These are phyloP conservation scores for Yarrowia porcina DNA, from an alignment of 805 yeast genomes.

Conservation along the genomic window DNA sequence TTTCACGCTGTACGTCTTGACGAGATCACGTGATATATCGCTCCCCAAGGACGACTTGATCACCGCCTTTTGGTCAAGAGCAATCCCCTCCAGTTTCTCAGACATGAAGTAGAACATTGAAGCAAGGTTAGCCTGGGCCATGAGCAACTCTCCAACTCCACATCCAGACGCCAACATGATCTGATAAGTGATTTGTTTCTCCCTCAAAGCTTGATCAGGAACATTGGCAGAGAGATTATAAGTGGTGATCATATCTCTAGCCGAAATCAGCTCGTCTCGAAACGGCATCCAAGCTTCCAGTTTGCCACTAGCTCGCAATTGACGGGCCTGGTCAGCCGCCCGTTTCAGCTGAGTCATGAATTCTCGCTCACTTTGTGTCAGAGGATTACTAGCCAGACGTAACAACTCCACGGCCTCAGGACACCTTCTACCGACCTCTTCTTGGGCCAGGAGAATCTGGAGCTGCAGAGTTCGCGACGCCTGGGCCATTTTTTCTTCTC, in stretches of 20 bases:
- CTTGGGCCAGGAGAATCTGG: conserved; percentile 63
- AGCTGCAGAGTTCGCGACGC: conserved; percentile 48
- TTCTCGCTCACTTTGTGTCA: neutral
- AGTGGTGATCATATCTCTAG: conserved; percentile 73
- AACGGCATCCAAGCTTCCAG: conserved; percentile 49
- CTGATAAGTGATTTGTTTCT: conserved; percentile 61
- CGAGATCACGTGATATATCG: neutral
- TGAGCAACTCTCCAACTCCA: conserved; percentile 58
- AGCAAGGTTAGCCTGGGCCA: conserved; percentile 56
- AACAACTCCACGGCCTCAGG: conserved; percentile 31
- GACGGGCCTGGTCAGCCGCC: conserved; percentile 24
- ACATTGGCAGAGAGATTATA: conserved; percentile 69
- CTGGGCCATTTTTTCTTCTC: conserved; percentile 44
- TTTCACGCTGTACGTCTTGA: neutral
- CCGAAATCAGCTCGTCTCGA: conserved; percentile 71
- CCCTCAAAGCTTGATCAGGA: conserved; percentile 54
- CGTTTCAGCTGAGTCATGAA: conserved; percentile 7
- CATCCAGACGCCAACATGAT: conserved; percentile 73
- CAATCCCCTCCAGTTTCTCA: conserved; percentile 50
- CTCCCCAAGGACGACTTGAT: neutral
- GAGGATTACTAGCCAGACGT: neutral
- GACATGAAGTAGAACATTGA: conserved; percentile 65
- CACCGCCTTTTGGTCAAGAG: no score
- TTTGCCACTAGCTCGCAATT: neutral
- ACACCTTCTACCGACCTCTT: conserved; percentile 47